phyloP scores from a whole-genome alignment of 805 yeast species.

The Saccharomycopsis lassenensis region DNA sequence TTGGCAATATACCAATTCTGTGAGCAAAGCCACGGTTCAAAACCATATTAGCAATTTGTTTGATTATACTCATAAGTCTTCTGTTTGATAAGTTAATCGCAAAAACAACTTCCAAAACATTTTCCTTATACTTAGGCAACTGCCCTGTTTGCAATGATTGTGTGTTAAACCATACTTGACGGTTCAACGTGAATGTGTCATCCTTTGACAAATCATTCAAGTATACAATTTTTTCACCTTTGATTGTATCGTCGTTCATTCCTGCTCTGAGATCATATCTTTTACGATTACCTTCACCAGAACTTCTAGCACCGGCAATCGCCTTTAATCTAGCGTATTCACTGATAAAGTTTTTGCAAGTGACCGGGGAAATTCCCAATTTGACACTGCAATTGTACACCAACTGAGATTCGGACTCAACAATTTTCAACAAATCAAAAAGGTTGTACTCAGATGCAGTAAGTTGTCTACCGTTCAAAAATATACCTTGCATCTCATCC shows the following conservation, averaged over 20 bases:
- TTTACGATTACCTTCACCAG: conserved; percentile 9
- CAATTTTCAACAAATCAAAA: conserved; percentile 29
- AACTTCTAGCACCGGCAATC: conserved; percentile 12
- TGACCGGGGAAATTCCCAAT: conserved; percentile 26
- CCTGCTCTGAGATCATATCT: conserved; percentile 11
- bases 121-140: conserved; percentile 60
- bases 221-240: conserved; percentile 40
- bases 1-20: conserved; percentile 75
- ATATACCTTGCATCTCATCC: conserved; percentile 37
- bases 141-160: conserved; percentile 37
- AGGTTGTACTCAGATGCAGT: conserved; percentile 34
- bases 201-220: conserved; percentile 72
- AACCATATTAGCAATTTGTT: conserved; percentile 38
- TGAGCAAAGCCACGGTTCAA: conserved; percentile 58
- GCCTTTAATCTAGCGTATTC: conserved; percentile 28
- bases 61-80: conserved; percentile 38
- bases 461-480: conserved; percentile 59
- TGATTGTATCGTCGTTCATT: conserved; percentile 21
- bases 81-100: conserved; percentile 49
- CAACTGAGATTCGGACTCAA: conserved; percentile 29
- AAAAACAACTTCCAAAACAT: conserved; percentile 65
- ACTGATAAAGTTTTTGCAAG: conserved; percentile 29
- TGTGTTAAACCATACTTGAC: conserved; percentile 35
- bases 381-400: conserved; percentile 21
- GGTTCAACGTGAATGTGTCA: conserved; percentile 32